These are phyloP conservation scores for Balakata baccata DNA, from an alignment of 345 rosid genomes.

Conservation along the genomic window DNA sequence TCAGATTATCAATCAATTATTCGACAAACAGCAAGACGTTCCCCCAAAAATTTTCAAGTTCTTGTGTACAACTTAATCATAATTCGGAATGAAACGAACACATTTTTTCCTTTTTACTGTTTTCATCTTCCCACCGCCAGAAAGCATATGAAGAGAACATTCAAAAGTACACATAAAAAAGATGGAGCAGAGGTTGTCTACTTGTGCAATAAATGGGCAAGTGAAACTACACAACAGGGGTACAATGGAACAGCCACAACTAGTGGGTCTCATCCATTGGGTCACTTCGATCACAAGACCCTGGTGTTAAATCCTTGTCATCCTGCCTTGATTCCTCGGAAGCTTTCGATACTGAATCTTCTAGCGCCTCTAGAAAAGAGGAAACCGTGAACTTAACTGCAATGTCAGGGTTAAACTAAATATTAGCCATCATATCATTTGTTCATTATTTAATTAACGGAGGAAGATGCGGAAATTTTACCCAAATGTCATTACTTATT, in stretches of 20 bases:
- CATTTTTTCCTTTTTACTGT: too few species aligned
- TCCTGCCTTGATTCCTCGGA: conserved; percentile 36
- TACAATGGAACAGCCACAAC: conserved; percentile 8
- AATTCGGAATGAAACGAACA: too few species aligned
- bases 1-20: too few species aligned
- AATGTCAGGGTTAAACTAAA: background rate
- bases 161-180: too few species aligned
- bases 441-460: background rate
- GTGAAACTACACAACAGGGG: conserved; percentile 2
- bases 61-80: too few species aligned
- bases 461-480: too few species aligned
- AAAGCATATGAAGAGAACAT: too few species aligned
- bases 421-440: background rate
- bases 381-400: conserved; percentile 83
- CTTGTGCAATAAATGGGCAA: background rate
- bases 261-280: conserved; percentile 60
- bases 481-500: background rate
- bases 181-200: background rate
- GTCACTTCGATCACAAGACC: conserved; percentile 39
- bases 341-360: conserved; percentile 61
- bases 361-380: conserved; percentile 96
- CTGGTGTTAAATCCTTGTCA: conserved; percentile 41
- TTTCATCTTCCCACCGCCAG: too few species aligned
- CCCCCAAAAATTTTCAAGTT: too few species aligned
- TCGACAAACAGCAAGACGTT: too few species aligned